These are phyloP conservation scores for Sphaerulina populicola DNA, from an alignment of 2,329 filamentous ascomycete genomes.

Conservation along the genomic window DNA sequence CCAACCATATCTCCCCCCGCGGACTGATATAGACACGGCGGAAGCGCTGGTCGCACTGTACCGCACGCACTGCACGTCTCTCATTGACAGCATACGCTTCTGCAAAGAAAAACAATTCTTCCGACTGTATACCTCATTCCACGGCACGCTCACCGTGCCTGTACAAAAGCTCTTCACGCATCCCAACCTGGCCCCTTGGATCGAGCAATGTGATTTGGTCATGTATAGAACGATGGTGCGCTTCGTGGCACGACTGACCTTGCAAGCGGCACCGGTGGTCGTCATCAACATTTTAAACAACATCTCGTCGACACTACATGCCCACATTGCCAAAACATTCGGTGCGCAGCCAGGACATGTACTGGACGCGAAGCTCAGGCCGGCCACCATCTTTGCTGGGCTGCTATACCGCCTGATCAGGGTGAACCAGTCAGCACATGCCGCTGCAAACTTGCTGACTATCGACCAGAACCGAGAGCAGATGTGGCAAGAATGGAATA, in stretches of 20 bases:
- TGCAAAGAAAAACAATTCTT: slow-evolving; percentile 97
- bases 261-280: slow-evolving; percentile 82
- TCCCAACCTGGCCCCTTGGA: slow-evolving; percentile 76
- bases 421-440: slow-evolving; percentile 88
- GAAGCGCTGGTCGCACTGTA: slow-evolving; percentile 82
- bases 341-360: slow-evolving; percentile 78
- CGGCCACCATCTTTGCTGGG: slow-evolving; percentile 79
- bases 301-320: slow-evolving; percentile 72
- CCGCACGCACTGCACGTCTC: slow-evolving; percentile 85
- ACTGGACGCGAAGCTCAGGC: slow-evolving; percentile 74
- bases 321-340: slow-evolving; percentile 77
- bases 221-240: slow-evolving; percentile 97
- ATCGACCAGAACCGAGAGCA: slow-evolving; percentile 82
- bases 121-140: slow-evolving; percentile 87
- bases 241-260: slow-evolving; percentile 76
- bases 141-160: slow-evolving; percentile 91
- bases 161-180: slow-evolving; percentile 87
- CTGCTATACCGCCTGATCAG: slow-evolving; percentile 78
- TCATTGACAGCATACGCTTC: slow-evolving; percentile 90
- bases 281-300: slow-evolving; percentile 81
- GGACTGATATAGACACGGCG: slow-evolving; percentile 79
- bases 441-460: slow-evolving; percentile 84
- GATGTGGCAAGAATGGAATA: slow-evolving; percentile 91
- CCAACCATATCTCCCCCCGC: slow-evolving; percentile 65
- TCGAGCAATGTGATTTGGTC: slow-evolving; percentile 87